Evolutionary conservation across 768 basidiomycete genomes (phyloP), one percentile per base, ranked within the genome.

Genomic region (Macrolepiota albuminosa): DNA sequence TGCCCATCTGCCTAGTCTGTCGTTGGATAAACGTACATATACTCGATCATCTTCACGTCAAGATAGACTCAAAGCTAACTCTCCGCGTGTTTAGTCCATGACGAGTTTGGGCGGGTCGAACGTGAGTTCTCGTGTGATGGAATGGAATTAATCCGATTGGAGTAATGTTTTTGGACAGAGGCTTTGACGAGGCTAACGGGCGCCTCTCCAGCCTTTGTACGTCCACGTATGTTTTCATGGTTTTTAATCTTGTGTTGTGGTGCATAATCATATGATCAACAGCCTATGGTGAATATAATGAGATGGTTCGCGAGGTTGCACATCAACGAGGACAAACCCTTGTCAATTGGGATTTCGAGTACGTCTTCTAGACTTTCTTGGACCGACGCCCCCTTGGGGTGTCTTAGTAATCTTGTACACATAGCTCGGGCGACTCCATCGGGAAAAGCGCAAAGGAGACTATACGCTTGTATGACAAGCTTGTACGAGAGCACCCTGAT

Each of bases 261-360:
- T 50, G 33, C 4, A n/a, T 4, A 47, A 40, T 51, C 36, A 18
- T 24, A 40, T 55, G 14, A 9, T 21, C 14, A 10, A 14, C 64
- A 71, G 75, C 80, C 14, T 81, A 71, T 60, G 80, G 80, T 1
- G 68, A 70, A 51, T 76, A 73, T 69, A 79, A 79, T 58, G 61
- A 75, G 50, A 61, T 70, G 24, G 77, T 79, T 14, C 66, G 64
- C 1, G 55, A 69, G 5, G 75, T 73, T 7, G 70, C 78, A 11
- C 67, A 63, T 9, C 49, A 26, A 13, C 72, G 71, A 10, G 73
- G 71, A 1, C 73, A 75, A 55, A 60, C 63, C 4, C 63, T 76
- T 18, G 72, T 69, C 14, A 66, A 66, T 43, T 79, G 78, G 78
- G 76, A 78, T 61, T 72, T 74, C 34, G 76, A 77, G 76, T 75